A percentile compares a stretch with the other conserved stretches of the same genome.
These are phyloP conservation scores for Pseudozyma tsukubaensis DNA, from an alignment of 1,284 basidiomycete genomes.

Conservation along the genomic window DNA sequence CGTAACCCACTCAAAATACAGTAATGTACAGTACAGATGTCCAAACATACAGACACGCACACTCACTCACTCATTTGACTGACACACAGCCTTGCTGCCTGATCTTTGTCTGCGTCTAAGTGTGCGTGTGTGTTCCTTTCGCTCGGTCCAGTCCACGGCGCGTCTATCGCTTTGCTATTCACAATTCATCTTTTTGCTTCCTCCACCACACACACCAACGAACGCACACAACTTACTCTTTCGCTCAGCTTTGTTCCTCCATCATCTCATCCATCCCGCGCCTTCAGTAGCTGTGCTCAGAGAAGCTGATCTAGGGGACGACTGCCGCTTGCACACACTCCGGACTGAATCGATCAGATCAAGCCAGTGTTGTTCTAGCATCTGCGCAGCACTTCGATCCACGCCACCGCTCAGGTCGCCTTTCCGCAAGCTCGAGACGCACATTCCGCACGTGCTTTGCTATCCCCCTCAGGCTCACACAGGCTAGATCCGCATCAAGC, in stretches of 20 bases:
- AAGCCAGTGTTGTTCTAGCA: not conserved
- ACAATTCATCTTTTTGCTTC: slow-evolving; percentile 29
- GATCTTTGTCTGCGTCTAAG: slow-evolving; percentile 4
- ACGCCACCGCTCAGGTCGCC: not conserved
- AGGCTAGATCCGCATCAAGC: no score
- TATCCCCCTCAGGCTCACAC: not conserved
- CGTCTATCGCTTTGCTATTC: slow-evolving; percentile 24
- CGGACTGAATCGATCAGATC: no score
- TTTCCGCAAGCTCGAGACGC: not conserved
- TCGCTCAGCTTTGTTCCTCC: not conserved
- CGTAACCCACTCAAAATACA: not conserved
- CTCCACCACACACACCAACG: slow-evolving; percentile 9
- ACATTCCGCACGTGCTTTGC: not conserved
- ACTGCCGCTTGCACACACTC: no score
- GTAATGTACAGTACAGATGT: not conserved
- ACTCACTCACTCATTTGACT: not conserved
- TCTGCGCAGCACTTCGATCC: not conserved
- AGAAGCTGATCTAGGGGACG: no score
- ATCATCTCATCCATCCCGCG: not conserved
- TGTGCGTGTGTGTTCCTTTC: slow-evolving; percentile 20
- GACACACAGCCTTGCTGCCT: not conserved
- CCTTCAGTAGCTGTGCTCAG: no score
- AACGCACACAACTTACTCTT: not conserved
- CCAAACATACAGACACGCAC: slow-evolving; percentile 4
- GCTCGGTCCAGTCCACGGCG: slow-evolving; percentile 19